Base-by-base conservation (phyloP, 75 land plant species). In the Pinus taeda region DNA sequence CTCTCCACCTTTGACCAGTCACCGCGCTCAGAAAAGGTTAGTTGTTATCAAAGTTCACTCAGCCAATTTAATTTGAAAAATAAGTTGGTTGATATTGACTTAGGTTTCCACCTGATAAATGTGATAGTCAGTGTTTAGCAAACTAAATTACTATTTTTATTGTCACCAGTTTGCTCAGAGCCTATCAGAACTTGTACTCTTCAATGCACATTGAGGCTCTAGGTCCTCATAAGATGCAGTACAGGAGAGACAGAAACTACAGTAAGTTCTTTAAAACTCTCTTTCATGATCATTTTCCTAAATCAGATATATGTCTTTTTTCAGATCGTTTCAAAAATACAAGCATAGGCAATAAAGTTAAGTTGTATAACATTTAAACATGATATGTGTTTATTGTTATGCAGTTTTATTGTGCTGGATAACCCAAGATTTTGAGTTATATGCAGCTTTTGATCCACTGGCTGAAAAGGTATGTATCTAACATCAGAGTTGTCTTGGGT, bases 371-470 rank as follows among this genome's bases (percentile, higher is more conserved):
- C 9, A 42, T 8, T 69, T 62, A 62, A 11, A 11, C 22, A 62
- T 29, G 8, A 24, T n/a, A 8, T 69, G n/a, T 42, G 22, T 69
- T 69, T 39, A 42, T 42, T 39, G 0, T 39, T 42, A 69, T 62
- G 62, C 87, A 86, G 88, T 80, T 33, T 77, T 86, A 30, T 39
- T 86, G 71, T 86, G 81, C 57, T 86, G 88, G 88, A 84, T 82
- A 62, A 86, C 88, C 17, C 66, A 83, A 39, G 88, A 86, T 76
- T 86, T 86, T 77, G 88, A 86, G 79, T 64, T 86, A 56, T 86
- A 85, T 64, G 88, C 88, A 49, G 88, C 88, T 21, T 86, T 86
- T 74, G 88, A 86, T 56, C 88, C 88, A 30, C 64, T 86, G 67
- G 88, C 88, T 33, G 88, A 86, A 65, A 86, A 86, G 86, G 88